A percentile compares a stretch with the other conserved stretches of the same genome.
phyloP scores from a whole-genome alignment of 495 filamentous ascomycete species.

The Pyrenopolyporus hunteri region DNA sequence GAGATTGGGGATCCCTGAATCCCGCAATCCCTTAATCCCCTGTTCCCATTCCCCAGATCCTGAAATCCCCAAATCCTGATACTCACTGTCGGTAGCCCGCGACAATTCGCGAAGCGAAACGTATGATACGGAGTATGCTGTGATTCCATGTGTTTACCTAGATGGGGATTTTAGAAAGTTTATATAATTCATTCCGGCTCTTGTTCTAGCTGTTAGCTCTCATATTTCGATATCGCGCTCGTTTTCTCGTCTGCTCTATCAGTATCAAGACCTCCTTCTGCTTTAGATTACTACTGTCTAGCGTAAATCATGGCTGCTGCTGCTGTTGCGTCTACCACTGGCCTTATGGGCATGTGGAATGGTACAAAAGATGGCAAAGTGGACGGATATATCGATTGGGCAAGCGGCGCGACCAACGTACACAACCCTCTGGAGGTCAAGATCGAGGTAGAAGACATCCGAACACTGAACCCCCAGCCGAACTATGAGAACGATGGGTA shows the following conservation, averaged over 20 bases:
- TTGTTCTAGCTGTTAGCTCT: background rate
- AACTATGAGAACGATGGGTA: conserved; percentile 35
- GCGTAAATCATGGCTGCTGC: conserved; percentile 34
- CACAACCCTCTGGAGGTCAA: conserved; percentile 37
- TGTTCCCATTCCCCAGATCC: conserved; percentile 31
- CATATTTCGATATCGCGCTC: conserved; percentile 8
- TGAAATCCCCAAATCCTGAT: conserved; percentile 32
- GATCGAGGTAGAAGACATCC: conserved; percentile 39
- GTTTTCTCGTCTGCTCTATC: background rate
- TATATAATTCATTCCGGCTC: conserved; percentile 34
- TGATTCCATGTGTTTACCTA: background rate
- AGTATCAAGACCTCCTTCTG: conserved; percentile 4
- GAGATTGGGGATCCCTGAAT: conserved; percentile 28
- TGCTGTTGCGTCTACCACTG: conserved; percentile 37
- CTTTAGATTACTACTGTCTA: background rate
- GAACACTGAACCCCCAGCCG: conserved; percentile 34
- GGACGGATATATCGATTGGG: conserved; percentile 39
- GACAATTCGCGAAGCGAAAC: background rate
- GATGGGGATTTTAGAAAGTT: background rate
- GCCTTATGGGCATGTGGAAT: conserved; percentile 43
- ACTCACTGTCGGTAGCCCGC: conserved; percentile 17
- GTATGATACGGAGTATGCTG: background rate
- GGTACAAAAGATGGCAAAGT: conserved; percentile 36
- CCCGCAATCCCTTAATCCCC: conserved; percentile 40
- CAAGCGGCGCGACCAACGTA: conserved; percentile 34